Base-by-base conservation (phyloP, 768 basidiomycete species). In the Podaxis pistillaris region DNA sequence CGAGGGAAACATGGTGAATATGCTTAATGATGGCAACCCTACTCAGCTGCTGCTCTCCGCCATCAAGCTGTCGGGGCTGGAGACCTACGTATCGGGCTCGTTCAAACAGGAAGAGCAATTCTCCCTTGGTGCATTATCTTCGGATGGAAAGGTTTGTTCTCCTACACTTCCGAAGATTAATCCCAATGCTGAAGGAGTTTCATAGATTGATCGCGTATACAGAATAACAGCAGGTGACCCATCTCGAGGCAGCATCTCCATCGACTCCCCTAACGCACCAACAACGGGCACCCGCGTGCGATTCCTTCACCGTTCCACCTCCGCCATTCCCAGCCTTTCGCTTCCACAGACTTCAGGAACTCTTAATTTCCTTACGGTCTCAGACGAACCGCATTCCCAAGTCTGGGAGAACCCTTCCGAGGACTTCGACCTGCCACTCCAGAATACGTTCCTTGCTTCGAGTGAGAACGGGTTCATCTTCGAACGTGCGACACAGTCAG, bases 191-290 rank as follows among this genome's bases (percentile, higher is more conserved):
- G 33, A 63, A 22, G 51, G 1, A 12, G 13, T 28, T 57, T 38
- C 33, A 8, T 57, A 86, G 83, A 64, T 82, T 2, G 67, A 69
- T 22, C 79, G 81, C 51, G 76, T 88, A 41, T 83, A 83, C 67
- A 79, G 74, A 59, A 86, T 93, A 62, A 84, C 79, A 24, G 86
- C 90, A 0, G 91, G 91, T 2, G 89, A 89, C 68, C 90, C 89
- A 1, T 85, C 85, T 15, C 81, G 73, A 5, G 91, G 91, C 2
- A 79, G 81, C 3, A 79, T 92, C 13, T 84, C 90, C 0, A 74
- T 93, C 0, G 83, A 85, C 22, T 75, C 83, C 1, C 74, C 78
- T 22, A 75, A 73, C 13, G 82, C 86, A 2, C 88, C 88, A 1
- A 66, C 66, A 2, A 68, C 74, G 13, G 87, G 85, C n/a, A 74